Evolutionary conservation across 306 rosid species (phyloP), one percentile per base, ranked within the genome.

Genomic region (Prunus dulcis): DNA sequence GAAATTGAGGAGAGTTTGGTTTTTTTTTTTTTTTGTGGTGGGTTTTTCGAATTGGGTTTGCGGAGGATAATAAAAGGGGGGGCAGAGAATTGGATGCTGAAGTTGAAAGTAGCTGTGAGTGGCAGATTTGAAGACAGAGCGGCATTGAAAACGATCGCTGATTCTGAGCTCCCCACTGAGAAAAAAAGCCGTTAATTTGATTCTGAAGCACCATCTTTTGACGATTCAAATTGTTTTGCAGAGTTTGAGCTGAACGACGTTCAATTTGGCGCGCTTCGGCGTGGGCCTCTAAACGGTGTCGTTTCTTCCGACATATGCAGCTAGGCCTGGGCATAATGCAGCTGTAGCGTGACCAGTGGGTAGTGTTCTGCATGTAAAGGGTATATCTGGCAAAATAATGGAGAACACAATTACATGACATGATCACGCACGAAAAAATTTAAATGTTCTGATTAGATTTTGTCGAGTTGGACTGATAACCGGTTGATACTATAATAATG

Each of bases 1-100:
- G 30, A 67, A 67, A 25, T 61, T 61, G 7, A 5, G 18, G 73
- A 51, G 58, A 22, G 2, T 45, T 22, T 25, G 60, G 6, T 7
- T 61, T 51, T 0, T 34, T 34, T 34, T 34, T 34, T 23, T 23
- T n/a, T n/a, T n/a, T n/a, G n/a, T 0, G 25, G 66, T 61, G 66
- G 66, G 57, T 23, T 12, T 64, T 28, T 19, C 41, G 45, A 19
- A 27, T 2, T 51, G 75, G 38, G 25, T 32, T 14, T 6, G 13
- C 23, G 20, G 17, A 55, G 61, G 9, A 55, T 55, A 22, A 22
- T 3, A 58, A 20, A 4, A 22, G 38, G 41, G 65, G 23, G 13
- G 46, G 49, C 46, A 75, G 60, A 22, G 84, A 81, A 80, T 51
- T 19, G 27, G 76, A 68, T 68, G 75, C 79, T 61, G 12, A 67